Percentiles rank a stretch among this genome's conserved stretches.
Evolutionary conservation across 75 land plant genomes (phyloP).

Genomic region (Cupressus sempervirens): DNA sequence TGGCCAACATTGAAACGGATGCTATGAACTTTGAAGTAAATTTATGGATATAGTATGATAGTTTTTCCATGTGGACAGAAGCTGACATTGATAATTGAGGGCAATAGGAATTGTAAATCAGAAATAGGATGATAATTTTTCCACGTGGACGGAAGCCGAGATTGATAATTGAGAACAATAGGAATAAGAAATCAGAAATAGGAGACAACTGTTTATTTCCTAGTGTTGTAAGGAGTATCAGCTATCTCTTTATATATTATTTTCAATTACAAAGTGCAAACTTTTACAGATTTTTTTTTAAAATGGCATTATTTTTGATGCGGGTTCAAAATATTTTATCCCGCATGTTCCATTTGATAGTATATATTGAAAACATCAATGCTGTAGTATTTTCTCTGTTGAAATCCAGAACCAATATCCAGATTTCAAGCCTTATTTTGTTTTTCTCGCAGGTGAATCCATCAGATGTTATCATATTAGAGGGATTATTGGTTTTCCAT

Average conservation of each 20-base stretch:
- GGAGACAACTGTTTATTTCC: background rate
- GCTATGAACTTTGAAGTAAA: background rate
- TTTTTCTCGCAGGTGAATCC: slow-evolving; percentile 69
- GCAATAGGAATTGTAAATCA: background rate
- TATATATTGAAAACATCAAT: background rate
- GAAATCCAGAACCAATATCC: background rate
- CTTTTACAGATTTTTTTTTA: background rate
- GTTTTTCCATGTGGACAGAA: background rate
- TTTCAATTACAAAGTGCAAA: background rate
- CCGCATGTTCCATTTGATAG: background rate
- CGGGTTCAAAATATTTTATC: background rate
- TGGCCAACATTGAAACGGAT: background rate
- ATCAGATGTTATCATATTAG: slow-evolving; percentile 89
- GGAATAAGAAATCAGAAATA: background rate
- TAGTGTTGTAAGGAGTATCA: background rate
- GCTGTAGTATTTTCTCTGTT: background rate
- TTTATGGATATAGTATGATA: background rate
- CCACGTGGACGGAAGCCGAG: background rate
- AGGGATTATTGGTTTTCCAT: slow-evolving; percentile 88
- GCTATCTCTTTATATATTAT: background rate
- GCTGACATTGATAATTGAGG: background rate
- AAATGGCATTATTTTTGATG: background rate
- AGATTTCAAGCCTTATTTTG: background rate
- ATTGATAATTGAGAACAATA: background rate
- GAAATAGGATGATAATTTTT: background rate